A percentile compares a stretch with the other conserved stretches of the same genome.
phyloP scores from a whole-genome alignment of 306 rosid species.

The Inga oerstediana region DNA sequence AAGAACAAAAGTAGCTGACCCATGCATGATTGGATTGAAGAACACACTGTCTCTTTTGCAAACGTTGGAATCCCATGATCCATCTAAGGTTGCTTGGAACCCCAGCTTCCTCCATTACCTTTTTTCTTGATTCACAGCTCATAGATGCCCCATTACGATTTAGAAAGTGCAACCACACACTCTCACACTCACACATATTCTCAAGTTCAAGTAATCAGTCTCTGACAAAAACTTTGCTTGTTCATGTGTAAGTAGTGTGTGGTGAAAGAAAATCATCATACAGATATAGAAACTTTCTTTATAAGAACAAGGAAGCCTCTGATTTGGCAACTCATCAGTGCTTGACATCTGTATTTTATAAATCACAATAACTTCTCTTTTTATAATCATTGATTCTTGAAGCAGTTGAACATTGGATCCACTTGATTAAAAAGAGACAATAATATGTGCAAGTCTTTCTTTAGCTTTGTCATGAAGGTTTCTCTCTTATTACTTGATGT shows the following conservation, averaged over 20 bases:
- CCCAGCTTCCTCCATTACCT: neutral
- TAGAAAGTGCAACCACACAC: conserved; percentile 1
- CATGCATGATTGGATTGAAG: neutral
- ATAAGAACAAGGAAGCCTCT: neutral
- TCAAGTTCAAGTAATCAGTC: neutral
- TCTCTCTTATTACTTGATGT: conserved; percentile 9
- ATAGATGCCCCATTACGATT: conserved; percentile 18
- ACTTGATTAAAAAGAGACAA: neutral
- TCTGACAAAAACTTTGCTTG: neutral
- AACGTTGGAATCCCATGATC: neutral
- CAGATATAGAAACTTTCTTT: neutral
- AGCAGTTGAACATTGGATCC: conserved; percentile 22
- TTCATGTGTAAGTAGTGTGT: neutral
- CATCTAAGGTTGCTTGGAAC: conserved; percentile 25
- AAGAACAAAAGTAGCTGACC: neutral
- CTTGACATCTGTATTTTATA: neutral
- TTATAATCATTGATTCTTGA: conserved; percentile 12
- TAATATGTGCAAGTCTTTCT: neutral
- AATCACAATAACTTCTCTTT: conserved; percentile 1
- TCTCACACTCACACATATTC: neutral
- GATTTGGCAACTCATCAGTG: neutral
- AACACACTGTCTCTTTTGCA: neutral
- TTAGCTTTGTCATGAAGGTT: conserved; percentile 40
- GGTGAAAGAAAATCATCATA: neutral
- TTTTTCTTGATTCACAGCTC: neutral